Base-by-base conservation (phyloP, 768 basidiomycete genomes). In the Mycena epipterygia region DNA sequence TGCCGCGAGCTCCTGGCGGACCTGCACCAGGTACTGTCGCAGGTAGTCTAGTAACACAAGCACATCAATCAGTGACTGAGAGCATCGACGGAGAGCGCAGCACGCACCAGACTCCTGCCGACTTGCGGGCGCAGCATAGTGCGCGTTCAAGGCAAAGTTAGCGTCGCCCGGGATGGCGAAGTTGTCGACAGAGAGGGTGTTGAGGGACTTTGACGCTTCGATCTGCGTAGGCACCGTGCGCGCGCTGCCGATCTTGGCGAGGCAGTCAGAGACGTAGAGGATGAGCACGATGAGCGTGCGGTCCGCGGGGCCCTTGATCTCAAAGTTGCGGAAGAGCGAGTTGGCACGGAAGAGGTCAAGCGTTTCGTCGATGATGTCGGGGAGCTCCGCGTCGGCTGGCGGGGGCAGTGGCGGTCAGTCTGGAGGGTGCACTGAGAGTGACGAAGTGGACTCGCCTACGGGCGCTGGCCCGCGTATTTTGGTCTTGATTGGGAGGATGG, bases 261-360 rank as follows among this genome's bases (percentile, higher is more conserved):
- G 90, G 80, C 97, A 99, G 84, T 99, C 98, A 51, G 97, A 98
- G 77, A 98, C 91, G 84, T 93, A 99, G 79, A 99, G 93, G 81
- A 99, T 98, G 77, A 99, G 90, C 80, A 99, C 90, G 85, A 99
- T 99, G 78, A 99, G 89, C 44, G 95, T 91, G 67, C 97, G 92
- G 86, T 98, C 97, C 59, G 96, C 96, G 63, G 95, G 95, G 21
- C 96, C 97, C 80, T 98, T 97, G 89, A 99, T 99, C 86, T 99
- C 98, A 76, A 99, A 99, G 84, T 99, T 99, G 78, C 98, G 93
- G 84, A 99, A 99, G 70, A 99, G 92, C 41, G 97, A 98, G 83
- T 99, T 99, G 77, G 97, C 97, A 64, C 98, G 94, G 84, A 99
- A 99, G 69, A 99, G 90, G 83, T 97, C 95, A 52, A 99, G 86